A percentile compares a stretch with the other conserved stretches of the same genome.
phyloP scores from a whole-genome alignment of 306 rosid species.

The Cucurbita ficifolia region DNA sequence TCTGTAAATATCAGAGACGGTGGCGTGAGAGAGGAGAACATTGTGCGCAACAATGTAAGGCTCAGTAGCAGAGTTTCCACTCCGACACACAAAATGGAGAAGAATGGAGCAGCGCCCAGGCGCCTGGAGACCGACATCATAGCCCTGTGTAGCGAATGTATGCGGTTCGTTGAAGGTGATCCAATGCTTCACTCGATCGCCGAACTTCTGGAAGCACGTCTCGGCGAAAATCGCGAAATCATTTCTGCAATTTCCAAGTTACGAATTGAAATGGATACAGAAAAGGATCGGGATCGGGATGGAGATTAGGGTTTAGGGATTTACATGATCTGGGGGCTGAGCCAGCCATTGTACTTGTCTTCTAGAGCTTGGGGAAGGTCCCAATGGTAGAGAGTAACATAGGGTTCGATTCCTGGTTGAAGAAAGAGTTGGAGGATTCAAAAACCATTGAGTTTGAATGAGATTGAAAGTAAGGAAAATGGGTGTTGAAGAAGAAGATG shows the following conservation, averaged over 20 bases:
- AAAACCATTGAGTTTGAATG: neutral
- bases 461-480: neutral
- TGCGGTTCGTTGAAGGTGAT: constrained; percentile 92
- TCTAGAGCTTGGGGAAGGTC: constrained; percentile 86
- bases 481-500: neutral
- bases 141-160: constrained; percentile 68
- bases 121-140: constrained; percentile 71
- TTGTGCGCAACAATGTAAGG: constrained; percentile 86
- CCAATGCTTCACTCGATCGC: constrained; percentile 95
- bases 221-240: constrained; percentile 69
- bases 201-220: constrained; percentile 69
- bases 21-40: constrained; percentile 59
- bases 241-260: constrained; percentile 26
- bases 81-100: constrained; percentile 37
- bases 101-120: constrained; percentile 85
- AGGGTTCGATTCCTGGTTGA: constrained; percentile 59
- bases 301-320: constrained; percentile 10
- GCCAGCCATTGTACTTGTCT: constrained; percentile 85
- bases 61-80: constrained; percentile 70
- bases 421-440: neutral
- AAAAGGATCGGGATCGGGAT: neutral
- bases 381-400: constrained; percentile 91
- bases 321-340: constrained; percentile 60
- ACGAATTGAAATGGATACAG: neutral
- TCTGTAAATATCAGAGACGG: constrained; percentile 40